Conservation (phyloP, 306 rosid genomes). For the Senna siamea region DNA sequence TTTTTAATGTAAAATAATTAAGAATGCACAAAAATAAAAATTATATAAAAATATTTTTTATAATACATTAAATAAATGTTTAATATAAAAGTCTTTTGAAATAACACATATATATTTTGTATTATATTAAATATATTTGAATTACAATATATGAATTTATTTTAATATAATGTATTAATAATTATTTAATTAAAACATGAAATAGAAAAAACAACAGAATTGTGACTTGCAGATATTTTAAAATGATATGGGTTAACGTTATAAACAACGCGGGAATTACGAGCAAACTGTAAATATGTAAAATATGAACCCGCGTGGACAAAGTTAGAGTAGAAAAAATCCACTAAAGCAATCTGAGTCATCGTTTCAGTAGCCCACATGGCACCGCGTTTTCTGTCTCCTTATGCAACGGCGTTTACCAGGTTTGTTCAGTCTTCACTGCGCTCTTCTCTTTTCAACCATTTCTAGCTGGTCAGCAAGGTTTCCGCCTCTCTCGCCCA, state of each 20-base stretch:
- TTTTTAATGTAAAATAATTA: no score
- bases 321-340: background rate
- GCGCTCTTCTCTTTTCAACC: background rate
- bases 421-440: conserved; percentile 33
- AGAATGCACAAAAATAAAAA: no score
- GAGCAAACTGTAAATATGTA: background rate
- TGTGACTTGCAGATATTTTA: no score
- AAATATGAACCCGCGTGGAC: background rate
- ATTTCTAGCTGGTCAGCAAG: conserved; percentile 15
- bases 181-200: no score
- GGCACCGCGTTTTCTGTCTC: conserved; percentile 69
- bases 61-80: no score
- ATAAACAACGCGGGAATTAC: background rate
- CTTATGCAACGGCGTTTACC: conserved; percentile 69
- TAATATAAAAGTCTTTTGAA: no score
- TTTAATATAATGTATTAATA: no score
- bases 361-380: conserved; percentile 31
- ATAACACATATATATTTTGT: no score
- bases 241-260: background rate
- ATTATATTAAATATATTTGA: no score
- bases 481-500: background rate
- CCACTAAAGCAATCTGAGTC: conserved; percentile 23
- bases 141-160: no score
- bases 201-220: no score
- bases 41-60: no score